Evolutionary conservation across 352 stramenopile genomes (phyloP), one percentile per base, ranked within the genome.

Genomic region (Phytophthora idaei): DNA sequence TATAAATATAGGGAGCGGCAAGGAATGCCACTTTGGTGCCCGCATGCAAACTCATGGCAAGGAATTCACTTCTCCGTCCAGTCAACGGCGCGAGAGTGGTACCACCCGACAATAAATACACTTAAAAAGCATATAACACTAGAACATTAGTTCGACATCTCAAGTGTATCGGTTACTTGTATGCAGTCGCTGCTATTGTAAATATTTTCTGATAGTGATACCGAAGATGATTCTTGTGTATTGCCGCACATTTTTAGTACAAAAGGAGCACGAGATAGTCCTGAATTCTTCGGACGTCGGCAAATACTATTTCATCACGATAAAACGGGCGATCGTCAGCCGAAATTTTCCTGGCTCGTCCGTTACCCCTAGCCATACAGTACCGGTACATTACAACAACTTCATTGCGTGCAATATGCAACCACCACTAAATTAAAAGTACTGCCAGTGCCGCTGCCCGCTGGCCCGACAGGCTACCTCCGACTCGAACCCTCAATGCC

Each of bases 311-410:
- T 60, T 25, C 53, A 50, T 21, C 1, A 17, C 14, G 14, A 12
- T 41, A 59, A 39, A 58, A 39, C 37, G 37, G 25, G 37, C 52
- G 14, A 14, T 57, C 37, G 52, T 58, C 52, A 49, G 36, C 17
- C 36, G 39, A 42, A 60, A 60, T 39, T 60, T 60, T 60, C 27
- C 4, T 0, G 3, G n/a, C 27, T 14, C 39, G 11, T n/a, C 52
- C 52, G 52, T 59, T 59, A 39, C n/a, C 25, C 36, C 39, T 29
- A 21, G 21, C 52, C 15, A 27, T 42, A 42, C 36, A 42, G 36
- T 42, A 42, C 29, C 29, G 29, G 4, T 21, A 21, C 21, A 21
- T 21, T 21, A 21, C 29, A 34, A 34, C 29, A 34, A 34, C 29
- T 34, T 34, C 29, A 34, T 21, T 21, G 21, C 21, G 21, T 21